These are phyloP conservation scores for Saccharomycopsis javanensis DNA, from an alignment of 805 yeast genomes.

Conservation along the genomic window DNA sequence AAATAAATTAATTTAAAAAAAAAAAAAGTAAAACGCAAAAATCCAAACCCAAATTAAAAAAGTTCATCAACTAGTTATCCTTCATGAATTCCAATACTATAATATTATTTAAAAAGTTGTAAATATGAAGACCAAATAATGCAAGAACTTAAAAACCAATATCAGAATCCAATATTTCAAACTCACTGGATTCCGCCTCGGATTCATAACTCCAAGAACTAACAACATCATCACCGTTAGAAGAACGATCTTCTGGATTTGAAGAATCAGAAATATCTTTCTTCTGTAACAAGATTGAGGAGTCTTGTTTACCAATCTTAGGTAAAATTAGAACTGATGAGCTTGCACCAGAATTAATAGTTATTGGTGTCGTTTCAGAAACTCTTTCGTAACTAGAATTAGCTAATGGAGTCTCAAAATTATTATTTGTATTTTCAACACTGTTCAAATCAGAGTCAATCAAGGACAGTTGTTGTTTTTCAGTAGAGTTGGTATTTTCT, in stretches of 20 bases:
- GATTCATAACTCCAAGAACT: conserved; percentile 1
- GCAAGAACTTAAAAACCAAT: not conserved
- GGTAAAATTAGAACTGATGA: conserved; percentile 11
- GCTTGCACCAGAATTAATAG: not conserved
- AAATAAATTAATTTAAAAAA: too few species aligned
- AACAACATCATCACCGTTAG: conserved; percentile 2
- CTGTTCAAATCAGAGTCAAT: not conserved
- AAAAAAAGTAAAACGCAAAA: too few species aligned
- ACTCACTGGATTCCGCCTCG: conserved; percentile 3
- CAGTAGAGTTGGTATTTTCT: not conserved
- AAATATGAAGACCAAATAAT: not conserved
- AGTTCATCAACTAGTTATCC: not conserved
- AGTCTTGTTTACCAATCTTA: conserved; percentile 8
- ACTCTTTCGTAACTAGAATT: not conserved
- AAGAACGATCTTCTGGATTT: not conserved
- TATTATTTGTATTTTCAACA: not conserved
- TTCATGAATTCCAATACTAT: not conserved
- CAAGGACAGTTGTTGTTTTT: not conserved
- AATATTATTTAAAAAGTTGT: not conserved
- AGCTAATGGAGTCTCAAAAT: not conserved
- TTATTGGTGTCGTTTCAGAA: not conserved
- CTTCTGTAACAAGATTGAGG: conserved; percentile 1
- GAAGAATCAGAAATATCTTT: not conserved
- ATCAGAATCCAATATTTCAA: conserved; percentile 17
- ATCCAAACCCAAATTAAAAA: not conserved